Evolutionary conservation across 768 basidiomycete genomes (phyloP), one percentile per base, ranked within the genome.

Genomic region (Porphyrellus cyaneotinctus): DNA sequence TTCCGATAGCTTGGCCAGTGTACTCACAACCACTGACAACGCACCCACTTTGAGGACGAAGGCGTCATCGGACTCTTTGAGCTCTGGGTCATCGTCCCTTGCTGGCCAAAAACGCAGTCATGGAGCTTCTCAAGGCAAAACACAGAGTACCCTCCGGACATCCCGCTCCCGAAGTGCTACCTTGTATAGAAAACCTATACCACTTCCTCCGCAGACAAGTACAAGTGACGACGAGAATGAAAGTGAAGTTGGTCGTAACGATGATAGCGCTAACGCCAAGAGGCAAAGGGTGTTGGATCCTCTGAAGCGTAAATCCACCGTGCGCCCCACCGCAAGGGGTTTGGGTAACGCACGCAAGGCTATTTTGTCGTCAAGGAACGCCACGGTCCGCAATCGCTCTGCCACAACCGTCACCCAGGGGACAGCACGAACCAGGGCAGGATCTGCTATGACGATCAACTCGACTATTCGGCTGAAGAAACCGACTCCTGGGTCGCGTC

Each of bases 51-150:
- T 75, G 43, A 65, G 68, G n/a, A 71, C 72, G 10, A 65, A 67
- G 28, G 66, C 70, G 8, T 76, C 75, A 4, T 75, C 75, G 13
- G 78, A 75, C 43, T 80, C 78, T 12, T 61, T 72, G 22, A 63
- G 68, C 36, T 69, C 76, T 11, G 69, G 64, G 30, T 68, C 72
- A 5, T 70, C 69, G 5, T 72, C 75, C 44, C 52, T 56, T 31
- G 69, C 74, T 46, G 74, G 77, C 32, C 74, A 65, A 57, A 79
- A 79, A 52, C 73, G 78, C 13, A 61, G 73, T 13, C 65, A 53
- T 42, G 51, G 54, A 4, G 28, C 42, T 10, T 50, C 47, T 33
- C 55, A 51, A 48, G 44, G 43, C 35, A 58, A 50, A 12, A 37
- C 28, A 30, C 31, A 35, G 15, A 51, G 32, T 30, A n/a, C 42